Percentiles rank a stretch among this genome's conserved stretches.
These are phyloP conservation scores for Boletellus deceptivus DNA, from an alignment of 1,284 basidiomycete species.

Conservation along the genomic window DNA sequence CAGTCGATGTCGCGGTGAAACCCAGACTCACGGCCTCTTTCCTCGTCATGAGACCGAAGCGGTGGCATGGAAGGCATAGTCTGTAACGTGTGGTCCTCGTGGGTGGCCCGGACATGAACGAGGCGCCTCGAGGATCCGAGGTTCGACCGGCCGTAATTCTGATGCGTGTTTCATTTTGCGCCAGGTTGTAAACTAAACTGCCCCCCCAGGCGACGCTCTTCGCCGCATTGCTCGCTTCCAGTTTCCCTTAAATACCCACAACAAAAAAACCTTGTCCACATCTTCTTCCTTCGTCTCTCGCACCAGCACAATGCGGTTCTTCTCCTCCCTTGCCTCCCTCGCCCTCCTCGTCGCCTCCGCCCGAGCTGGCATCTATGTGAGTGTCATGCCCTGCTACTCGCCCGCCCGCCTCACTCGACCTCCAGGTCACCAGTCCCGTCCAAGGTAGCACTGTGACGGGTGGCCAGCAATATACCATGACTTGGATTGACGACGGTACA, in stretches of 20 bases:
- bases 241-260: conserved; percentile 28
- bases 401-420: neutral
- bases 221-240: conserved; percentile 24
- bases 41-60: too few relatives aligned
- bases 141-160: conserved; percentile 2
- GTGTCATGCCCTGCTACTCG: neutral
- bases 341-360: conserved; percentile 24
- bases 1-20: too few relatives aligned
- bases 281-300: neutral
- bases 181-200: neutral
- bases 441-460: conserved; percentile 45
- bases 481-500: conserved; percentile 63
- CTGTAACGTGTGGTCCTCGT: conserved; percentile 16
- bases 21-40: too few relatives aligned
- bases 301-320: conserved; percentile 14
- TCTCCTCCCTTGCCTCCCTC: conserved; percentile 11
- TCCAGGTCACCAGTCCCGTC: conserved; percentile 51
- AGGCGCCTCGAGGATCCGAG: too few relatives aligned
- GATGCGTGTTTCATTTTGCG: conserved; percentile 13
- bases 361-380: conserved; percentile 25
- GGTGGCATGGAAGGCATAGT: too few relatives aligned
- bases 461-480: conserved; percentile 49
- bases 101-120: neutral
- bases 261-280: neutral
- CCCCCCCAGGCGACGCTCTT: conserved; percentile 8